Conservation (phyloP, 2,329 filamentous ascomycete genomes). For the Sphaerulina vaccinii region DNA sequence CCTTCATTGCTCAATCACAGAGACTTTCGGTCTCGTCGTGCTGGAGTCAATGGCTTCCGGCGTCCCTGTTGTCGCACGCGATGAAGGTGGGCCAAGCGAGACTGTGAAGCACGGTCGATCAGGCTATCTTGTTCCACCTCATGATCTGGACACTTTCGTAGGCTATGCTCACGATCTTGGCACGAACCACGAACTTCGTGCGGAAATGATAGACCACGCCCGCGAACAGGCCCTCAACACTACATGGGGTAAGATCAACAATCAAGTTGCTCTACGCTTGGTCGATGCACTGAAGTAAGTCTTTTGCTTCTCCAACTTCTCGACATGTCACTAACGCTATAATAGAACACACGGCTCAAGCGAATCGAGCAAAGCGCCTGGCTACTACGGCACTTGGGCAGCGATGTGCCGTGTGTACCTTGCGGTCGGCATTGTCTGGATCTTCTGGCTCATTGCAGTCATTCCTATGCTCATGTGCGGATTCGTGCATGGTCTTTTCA, state of each 20-base stretch:
- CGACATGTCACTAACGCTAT: not conserved
- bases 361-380: not conserved
- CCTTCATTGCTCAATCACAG: conserved; percentile 68
- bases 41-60: conserved; percentile 70
- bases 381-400: conserved; percentile 31
- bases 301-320: not conserved
- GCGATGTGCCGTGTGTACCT: conserved; percentile 33
- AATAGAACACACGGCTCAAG: not conserved
- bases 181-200: conserved; percentile 46
- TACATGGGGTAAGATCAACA: conserved; percentile 71
- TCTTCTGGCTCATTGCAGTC: conserved; percentile 40
- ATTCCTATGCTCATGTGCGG: conserved; percentile 36
- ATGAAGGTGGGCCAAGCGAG: conserved; percentile 68
- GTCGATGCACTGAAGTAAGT: conserved; percentile 43
- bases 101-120: conserved; percentile 60
- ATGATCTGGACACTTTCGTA: conserved; percentile 61
- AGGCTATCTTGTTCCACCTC: conserved; percentile 60
- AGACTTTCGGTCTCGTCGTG: conserved; percentile 70
- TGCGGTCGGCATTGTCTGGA: conserved; percentile 38
- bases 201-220: conserved; percentile 49
- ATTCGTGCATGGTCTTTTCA: conserved; percentile 35
- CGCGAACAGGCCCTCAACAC: conserved; percentile 60
- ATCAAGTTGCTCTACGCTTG: conserved; percentile 66
- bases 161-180: conserved; percentile 53
- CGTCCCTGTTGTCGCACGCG: conserved; percentile 66